Evolutionary conservation across 495 filamentous ascomycete genomes (phyloP), one percentile per base, ranked within the genome.

Genomic region (Neurospora discreta): DNA sequence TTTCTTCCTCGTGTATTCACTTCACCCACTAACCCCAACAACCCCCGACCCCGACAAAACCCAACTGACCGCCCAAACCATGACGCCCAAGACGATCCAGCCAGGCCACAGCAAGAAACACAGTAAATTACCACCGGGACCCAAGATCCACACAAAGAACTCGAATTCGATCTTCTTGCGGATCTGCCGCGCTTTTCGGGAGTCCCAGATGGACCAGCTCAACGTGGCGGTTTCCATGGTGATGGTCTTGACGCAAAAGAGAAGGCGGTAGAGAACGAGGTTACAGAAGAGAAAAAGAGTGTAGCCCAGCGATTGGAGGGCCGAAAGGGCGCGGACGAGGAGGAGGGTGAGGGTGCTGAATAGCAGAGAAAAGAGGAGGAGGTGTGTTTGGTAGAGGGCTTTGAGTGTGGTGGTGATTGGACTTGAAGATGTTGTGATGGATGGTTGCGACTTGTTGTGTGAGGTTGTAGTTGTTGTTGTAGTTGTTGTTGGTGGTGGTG

Each of bases 41-140:
- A 20, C 42, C 43, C 44, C 20, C 9, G n/a, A 23, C n/a, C n/a
- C n/a, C 44, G 23, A 23, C n/a, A 52, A 52, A 52, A 36, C 33
- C 33, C 44, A 52, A 68, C 71, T 75, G n/a, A 78, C 36, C 8
- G 60, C 73, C 72, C 74, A 81, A 8, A 72, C 44, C 69, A 70
- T 43, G 3, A 68, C 41, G 3, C 68, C 77, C 1, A 85, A 39
- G 44, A 85, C 69, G 10, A 79, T 70, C 85, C 85, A 87, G 4
- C 85, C 85, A 0, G 84, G 84, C 85, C 85, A 87, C 70, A 84
- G 9, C 41, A 84, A 74, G 39, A 78, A 78, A 65, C 52, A 65
- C 71, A 87, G 18, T 5, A 68, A 69, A 30, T 82, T 83, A 1
- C 82, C 84, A 15, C 76, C 73, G 4, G 79, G 78, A 7, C 83